Conservation (phyloP, 768 basidiomycete species). For the Calvatia gigantea region DNA sequence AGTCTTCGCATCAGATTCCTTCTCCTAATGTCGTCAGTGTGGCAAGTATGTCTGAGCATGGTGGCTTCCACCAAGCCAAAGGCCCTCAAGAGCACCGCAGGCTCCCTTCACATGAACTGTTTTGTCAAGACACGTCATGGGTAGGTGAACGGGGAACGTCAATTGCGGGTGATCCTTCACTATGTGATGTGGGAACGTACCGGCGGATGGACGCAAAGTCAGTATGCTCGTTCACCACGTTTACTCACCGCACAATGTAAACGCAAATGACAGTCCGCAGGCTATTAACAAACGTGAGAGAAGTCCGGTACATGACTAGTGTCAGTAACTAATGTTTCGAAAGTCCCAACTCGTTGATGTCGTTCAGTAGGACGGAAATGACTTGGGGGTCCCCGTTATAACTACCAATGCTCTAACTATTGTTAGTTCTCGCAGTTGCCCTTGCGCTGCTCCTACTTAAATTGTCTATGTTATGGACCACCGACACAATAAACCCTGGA, state of each 20-base stretch:
- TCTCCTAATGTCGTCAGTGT: not conserved
- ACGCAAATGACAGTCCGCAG: constrained; percentile 17
- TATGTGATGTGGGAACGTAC: constrained; percentile 7
- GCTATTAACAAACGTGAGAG: not conserved
- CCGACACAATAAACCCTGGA: too few relatives aligned
- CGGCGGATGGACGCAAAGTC: constrained; percentile 1
- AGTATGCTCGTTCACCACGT: not conserved
- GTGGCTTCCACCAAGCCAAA: not conserved
- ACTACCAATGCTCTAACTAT: too few relatives aligned
- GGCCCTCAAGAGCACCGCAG: constrained; percentile 13
- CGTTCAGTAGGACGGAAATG: constrained; percentile 4
- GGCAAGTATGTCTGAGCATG: not conserved
- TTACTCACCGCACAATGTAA: constrained; percentile 14
- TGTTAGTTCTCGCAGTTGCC: too few relatives aligned
- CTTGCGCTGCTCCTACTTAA: too few relatives aligned
- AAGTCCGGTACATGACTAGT: not conserved
- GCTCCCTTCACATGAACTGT: constrained; percentile 15
- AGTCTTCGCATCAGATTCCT: too few relatives aligned
- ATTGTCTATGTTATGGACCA: too few relatives aligned
- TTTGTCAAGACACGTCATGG: constrained; percentile 13
- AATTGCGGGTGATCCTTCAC: not conserved
- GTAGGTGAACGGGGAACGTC: constrained; percentile 12
- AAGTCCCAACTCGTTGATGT: constrained; percentile 10
- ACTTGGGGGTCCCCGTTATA: too few relatives aligned
- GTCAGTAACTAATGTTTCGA: not conserved